These are phyloP conservation scores for Hyphopichia wangnamkhiaoensis DNA, from an alignment of 1,139 yeast genomes.

Conservation along the genomic window DNA sequence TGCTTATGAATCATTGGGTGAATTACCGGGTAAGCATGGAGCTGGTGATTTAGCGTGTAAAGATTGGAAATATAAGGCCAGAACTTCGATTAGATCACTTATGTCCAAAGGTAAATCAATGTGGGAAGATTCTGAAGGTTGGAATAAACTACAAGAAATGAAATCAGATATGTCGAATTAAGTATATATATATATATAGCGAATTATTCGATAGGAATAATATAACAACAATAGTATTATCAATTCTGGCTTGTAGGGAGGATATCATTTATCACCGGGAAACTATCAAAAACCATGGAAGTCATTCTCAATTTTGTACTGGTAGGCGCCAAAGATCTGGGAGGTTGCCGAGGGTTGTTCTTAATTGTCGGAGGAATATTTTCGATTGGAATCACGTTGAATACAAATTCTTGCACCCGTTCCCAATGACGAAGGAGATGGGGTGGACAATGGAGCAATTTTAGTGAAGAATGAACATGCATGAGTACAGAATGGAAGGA, in stretches of 20 bases:
- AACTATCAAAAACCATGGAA: conserved; percentile 30
- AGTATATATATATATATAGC: conserved; percentile 1
- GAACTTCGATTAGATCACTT: conserved; percentile 68
- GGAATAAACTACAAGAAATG: conserved; percentile 62
- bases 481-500: conserved; percentile 19
- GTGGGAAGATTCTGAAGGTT: conserved; percentile 83
- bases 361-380: not conserved
- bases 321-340: not conserved
- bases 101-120: conserved; percentile 76
- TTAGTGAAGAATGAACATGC: not conserved
- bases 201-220: not conserved
- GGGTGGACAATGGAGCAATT: not conserved
- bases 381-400: not conserved
- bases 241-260: not conserved
- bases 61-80: conserved; percentile 89
- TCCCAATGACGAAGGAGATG: not conserved
- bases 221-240: too few species aligned
- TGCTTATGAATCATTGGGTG: conserved; percentile 87
- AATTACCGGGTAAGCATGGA: conserved; percentile 78
- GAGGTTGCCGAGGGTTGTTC: not conserved
- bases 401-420: not conserved
- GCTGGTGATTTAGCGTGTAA: conserved; percentile 84
- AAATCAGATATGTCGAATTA: conserved; percentile 40
- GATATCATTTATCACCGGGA: conserved; percentile 28
- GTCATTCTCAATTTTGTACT: conserved; percentile 16